These are phyloP conservation scores for Ophiocordyceps robertsii DNA, from an alignment of 2,329 filamentous ascomycete genomes.

Conservation along the genomic window DNA sequence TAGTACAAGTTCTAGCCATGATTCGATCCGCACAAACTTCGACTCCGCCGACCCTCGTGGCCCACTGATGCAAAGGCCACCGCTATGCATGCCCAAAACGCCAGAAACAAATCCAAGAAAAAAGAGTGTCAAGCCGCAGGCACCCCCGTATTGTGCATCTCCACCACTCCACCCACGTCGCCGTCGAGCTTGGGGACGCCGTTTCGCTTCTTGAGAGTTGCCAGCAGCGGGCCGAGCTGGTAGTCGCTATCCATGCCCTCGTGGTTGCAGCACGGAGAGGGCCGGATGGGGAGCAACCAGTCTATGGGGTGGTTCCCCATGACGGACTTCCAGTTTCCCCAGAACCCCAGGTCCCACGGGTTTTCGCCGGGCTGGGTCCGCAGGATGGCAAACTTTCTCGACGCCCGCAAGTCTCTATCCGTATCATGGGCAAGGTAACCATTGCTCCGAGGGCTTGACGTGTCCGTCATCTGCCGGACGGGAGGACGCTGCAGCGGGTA, in stretches of 20 bases:
- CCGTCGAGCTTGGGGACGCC: conserved; percentile 7
- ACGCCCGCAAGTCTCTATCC: conserved; percentile 31
- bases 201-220: conserved; percentile 33
- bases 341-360: conserved; percentile 65
- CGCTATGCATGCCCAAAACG: background rate
- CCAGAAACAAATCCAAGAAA: background rate
- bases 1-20: too few species aligned
- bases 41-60: too few species aligned
- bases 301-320: conserved; percentile 62
- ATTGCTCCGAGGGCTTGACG: conserved; percentile 13
- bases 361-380: conserved; percentile 63
- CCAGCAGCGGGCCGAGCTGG: conserved; percentile 48
- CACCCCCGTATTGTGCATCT: background rate
- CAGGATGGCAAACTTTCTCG: conserved; percentile 66
- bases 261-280: conserved; percentile 62
- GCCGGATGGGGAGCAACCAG: conserved; percentile 67
- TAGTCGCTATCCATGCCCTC: conserved; percentile 54
- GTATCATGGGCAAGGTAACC: conserved; percentile 1
- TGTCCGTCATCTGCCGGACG: background rate
- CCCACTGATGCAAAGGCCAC: too few species aligned
- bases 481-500: conserved; percentile 36
- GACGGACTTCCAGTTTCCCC: conserved; percentile 61
- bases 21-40: too few species aligned
- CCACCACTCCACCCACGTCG: background rate
- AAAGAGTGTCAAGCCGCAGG: background rate